These are phyloP conservation scores for Phyllosticta citribraziliensis DNA, from an alignment of 2,329 filamentous ascomycete species.

Conservation along the genomic window DNA sequence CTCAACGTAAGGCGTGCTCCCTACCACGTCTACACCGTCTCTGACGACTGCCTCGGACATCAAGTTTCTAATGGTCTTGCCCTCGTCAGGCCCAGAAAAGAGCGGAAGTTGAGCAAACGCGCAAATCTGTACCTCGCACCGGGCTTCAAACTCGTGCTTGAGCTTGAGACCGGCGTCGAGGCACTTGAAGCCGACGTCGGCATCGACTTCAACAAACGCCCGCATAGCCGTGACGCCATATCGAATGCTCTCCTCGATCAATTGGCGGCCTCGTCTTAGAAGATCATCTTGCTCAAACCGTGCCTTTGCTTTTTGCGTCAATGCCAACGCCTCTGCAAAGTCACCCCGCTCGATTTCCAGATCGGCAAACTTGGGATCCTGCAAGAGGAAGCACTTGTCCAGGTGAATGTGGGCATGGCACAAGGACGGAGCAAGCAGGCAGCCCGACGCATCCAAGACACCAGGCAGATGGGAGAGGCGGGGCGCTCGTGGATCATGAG, in stretches of 20 bases:
- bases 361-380: slow-evolving; percentile 49
- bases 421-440: slow-evolving; percentile 45
- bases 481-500: slow-evolving; percentile 16
- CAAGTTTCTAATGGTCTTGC: slow-evolving; percentile 41
- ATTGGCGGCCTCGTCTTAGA: slow-evolving; percentile 52
- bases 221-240: slow-evolving; percentile 60
- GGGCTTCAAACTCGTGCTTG: slow-evolving; percentile 43
- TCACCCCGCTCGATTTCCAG: slow-evolving; percentile 50
- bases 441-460: slow-evolving; percentile 31
- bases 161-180: slow-evolving; percentile 48
- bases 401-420: slow-evolving; percentile 67
- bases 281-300: slow-evolving; percentile 54
- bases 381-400: slow-evolving; percentile 55
- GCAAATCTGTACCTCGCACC: slow-evolving; percentile 56
- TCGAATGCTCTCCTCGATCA: slow-evolving; percentile 54
- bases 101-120: slow-evolving; percentile 62
- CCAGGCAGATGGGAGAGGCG: slow-evolving; percentile 14
- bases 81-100: slow-evolving; percentile 45
- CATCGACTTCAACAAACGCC: slow-evolving; percentile 63
- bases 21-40: slow-evolving; percentile 48
- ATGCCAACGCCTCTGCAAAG: slow-evolving; percentile 54
- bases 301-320: slow-evolving; percentile 51
- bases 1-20: slow-evolving; percentile 64
- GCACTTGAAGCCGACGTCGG: slow-evolving; percentile 48
- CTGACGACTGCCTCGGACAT: slow-evolving; percentile 37